Conservation (phyloP, 148 eudicot species). For the Salicornia ramosissima region DNA sequence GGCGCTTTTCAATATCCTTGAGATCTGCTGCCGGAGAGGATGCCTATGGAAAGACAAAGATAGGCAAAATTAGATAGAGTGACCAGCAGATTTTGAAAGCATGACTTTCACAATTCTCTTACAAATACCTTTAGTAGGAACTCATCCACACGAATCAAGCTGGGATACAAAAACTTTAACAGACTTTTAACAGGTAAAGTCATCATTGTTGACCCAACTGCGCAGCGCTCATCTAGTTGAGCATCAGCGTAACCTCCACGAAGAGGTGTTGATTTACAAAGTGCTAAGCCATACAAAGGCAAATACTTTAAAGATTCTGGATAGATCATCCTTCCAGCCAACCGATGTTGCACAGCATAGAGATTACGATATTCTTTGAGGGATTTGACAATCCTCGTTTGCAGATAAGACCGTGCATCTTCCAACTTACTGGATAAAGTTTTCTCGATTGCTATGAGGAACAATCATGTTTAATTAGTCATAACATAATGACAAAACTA, state of each 20-base stretch:
- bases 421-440: constrained; percentile 74
- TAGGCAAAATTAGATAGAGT: not conserved
- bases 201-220: constrained; percentile 90
- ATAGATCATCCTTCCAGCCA: constrained; percentile 88
- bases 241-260: constrained; percentile 92
- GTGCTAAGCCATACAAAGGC: constrained; percentile 72
- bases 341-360: constrained; percentile 81
- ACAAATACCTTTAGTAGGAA: constrained; percentile 54
- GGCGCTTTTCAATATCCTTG: constrained; percentile 36
- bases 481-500: not conserved
- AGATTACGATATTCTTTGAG: constrained; percentile 86
- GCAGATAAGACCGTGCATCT: constrained; percentile 70
- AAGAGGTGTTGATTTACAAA: constrained; percentile 71
- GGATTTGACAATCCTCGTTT: constrained; percentile 64
- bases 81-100: constrained; percentile 13
- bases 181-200: constrained; percentile 76
- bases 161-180: constrained; percentile 82
- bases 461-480: constrained; percentile 2
- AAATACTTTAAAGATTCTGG: constrained; percentile 85
- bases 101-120: not conserved
- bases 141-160: constrained; percentile 77
- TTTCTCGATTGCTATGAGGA: constrained; percentile 81
- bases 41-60: constrained; percentile 32
- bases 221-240: constrained; percentile 93
- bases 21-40: constrained; percentile 44